Evolutionary conservation across 129 eudicot genomes (phyloP).

Genomic region (Flaveria bidentis): DNA sequence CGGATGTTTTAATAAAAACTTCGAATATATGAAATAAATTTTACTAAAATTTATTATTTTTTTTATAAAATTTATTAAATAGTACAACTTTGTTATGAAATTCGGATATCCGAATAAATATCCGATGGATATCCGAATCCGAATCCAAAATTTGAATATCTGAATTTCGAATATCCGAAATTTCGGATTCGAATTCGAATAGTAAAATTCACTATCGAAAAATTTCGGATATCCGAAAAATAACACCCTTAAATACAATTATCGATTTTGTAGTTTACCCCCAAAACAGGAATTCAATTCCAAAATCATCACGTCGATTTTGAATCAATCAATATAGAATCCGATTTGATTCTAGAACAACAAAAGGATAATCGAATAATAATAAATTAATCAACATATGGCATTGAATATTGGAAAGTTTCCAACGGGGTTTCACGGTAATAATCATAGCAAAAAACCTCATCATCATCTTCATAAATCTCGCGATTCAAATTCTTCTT

Average conservation of each 20-base stretch:
- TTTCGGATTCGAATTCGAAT: no score
- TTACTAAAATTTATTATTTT: no score
- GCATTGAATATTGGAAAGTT: constrained; percentile 23
- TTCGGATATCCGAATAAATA: no score
- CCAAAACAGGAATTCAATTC: background rate
- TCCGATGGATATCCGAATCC: no score
- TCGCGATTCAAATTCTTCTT: constrained; percentile 17
- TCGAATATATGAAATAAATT: no score
- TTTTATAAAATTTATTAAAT: no score
- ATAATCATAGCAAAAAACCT: constrained; percentile 28
- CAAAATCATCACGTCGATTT: constrained; percentile 12
- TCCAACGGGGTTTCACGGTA: constrained; percentile 23
- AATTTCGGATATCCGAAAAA: no score
- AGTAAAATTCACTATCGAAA: no score
- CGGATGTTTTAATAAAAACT: no score
- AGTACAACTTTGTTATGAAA: no score
- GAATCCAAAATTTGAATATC: no score
- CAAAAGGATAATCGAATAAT: constrained; percentile 11
- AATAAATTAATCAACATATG: constrained; percentile 10
- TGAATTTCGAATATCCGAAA: no score
- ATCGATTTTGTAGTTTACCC: background rate
- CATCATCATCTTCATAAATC: constrained; percentile 15
- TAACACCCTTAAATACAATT: background rate
- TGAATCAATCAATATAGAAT: constrained; percentile 27
- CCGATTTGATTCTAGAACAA: constrained; percentile 10